These are phyloP conservation scores for Meira miltonrushii DNA, from an alignment of 1,284 basidiomycete genomes.

Conservation along the genomic window DNA sequence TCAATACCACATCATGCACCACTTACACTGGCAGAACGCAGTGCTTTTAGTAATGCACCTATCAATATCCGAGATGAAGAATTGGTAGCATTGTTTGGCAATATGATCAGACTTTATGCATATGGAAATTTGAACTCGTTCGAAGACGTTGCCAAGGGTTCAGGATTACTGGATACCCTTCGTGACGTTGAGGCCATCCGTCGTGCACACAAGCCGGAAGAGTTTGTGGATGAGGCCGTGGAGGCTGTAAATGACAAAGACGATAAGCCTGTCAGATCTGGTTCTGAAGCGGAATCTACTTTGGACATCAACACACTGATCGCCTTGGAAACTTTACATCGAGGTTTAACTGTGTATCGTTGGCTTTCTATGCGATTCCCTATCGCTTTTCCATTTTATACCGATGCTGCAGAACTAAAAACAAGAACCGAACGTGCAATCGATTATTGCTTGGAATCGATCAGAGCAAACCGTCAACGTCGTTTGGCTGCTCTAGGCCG, in stretches of 20 bases:
- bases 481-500: neutral
- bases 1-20: slow-evolving; percentile 41
- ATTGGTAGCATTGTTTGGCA: slow-evolving; percentile 51
- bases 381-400: slow-evolving; percentile 65
- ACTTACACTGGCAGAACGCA: slow-evolving; percentile 58
- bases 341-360: slow-evolving; percentile 72
- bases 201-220: neutral
- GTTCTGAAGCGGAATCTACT: slow-evolving; percentile 4
- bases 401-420: slow-evolving; percentile 61
- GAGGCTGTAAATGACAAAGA: slow-evolving; percentile 18
- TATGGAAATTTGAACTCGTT: slow-evolving; percentile 53
- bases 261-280: neutral
- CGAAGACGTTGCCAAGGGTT: slow-evolving; percentile 48
- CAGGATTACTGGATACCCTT: slow-evolving; percentile 57
- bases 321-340: slow-evolving; percentile 74
- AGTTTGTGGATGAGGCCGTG: neutral
- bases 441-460: slow-evolving; percentile 55
- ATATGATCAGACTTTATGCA: slow-evolving; percentile 54
- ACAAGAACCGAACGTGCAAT: slow-evolving; percentile 65
- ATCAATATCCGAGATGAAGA: slow-evolving; percentile 56
- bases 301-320: slow-evolving; percentile 51
- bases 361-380: slow-evolving; percentile 80
- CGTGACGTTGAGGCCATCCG: slow-evolving; percentile 36
- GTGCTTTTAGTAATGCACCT: slow-evolving; percentile 56
- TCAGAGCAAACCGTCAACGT: slow-evolving; percentile 35